Conservation (phyloP, 2,329 filamentous ascomycete genomes). For the Zasmidium angulare region DNA sequence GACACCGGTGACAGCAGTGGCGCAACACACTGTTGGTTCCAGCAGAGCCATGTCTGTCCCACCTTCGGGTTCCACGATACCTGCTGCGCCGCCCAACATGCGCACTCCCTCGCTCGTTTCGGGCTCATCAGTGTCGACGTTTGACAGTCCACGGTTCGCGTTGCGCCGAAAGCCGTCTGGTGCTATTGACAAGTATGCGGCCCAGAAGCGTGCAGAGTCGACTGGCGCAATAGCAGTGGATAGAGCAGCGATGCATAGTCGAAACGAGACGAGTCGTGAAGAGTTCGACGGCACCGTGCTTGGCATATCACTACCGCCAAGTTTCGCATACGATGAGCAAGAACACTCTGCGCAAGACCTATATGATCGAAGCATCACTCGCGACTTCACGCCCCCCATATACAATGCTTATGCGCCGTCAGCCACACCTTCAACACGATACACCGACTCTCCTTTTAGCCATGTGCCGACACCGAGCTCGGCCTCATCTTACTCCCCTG, state of each 20-base stretch:
- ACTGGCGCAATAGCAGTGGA: slow-evolving; percentile 34
- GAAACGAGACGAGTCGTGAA: slow-evolving; percentile 14
- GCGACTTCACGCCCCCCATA: slow-evolving; percentile 24
- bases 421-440: slow-evolving; percentile 71
- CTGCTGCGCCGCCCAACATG: slow-evolving; percentile 27
- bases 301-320: slow-evolving; percentile 24
- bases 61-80: slow-evolving; percentile 6
- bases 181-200: slow-evolving; percentile 41
- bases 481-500: slow-evolving; percentile 72
- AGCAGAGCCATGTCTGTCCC: slow-evolving; percentile 9
- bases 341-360: slow-evolving; percentile 3
- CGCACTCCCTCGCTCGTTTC: slow-evolving; percentile 51
- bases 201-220: slow-evolving; percentile 27
- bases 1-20: slow-evolving; percentile 13
- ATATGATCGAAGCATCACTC: slow-evolving; percentile 11
- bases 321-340: slow-evolving; percentile 1
- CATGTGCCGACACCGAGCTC: slow-evolving; percentile 77
- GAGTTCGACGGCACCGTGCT: slow-evolving; percentile 28
- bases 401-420: slow-evolving; percentile 57
- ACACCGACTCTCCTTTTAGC: slow-evolving; percentile 75
- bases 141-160: slow-evolving; percentile 47
- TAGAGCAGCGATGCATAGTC: slow-evolving; percentile 17
- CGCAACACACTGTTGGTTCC: slow-evolving; percentile 8
- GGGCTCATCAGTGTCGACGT: slow-evolving; percentile 48
- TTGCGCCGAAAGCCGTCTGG: slow-evolving; percentile 45